phyloP scores from a whole-genome alignment of 2,329 filamentous ascomycete genomes.

The Verticillium zaregamsianum region DNA sequence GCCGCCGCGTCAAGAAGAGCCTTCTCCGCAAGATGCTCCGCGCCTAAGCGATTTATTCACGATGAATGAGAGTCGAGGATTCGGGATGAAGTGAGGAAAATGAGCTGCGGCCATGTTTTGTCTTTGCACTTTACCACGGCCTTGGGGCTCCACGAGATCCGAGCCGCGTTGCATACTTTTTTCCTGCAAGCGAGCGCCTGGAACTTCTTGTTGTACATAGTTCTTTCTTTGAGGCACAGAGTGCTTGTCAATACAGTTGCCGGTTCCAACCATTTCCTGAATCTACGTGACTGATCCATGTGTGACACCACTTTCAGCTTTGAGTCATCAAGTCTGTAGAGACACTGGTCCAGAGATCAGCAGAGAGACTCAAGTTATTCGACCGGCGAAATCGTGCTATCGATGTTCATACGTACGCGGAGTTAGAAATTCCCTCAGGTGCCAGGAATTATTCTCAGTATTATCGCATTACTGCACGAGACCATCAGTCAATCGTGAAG shows the following conservation, averaged over 20 bases:
- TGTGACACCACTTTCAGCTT: too few species aligned
- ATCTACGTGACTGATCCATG: too few species aligned
- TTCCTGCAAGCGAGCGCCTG: neutral
- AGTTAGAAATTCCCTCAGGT: too few species aligned
- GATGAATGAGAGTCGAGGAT: neutral
- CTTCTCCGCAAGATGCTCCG: neutral
- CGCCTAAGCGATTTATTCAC: neutral
- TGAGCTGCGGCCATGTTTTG: neutral
- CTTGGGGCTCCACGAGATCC: neutral
- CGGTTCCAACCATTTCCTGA: neutral
- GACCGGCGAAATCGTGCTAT: too few species aligned
- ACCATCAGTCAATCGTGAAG: neutral
- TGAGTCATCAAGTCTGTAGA: too few species aligned
- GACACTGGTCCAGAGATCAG: too few species aligned
- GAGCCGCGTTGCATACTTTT: neutral
- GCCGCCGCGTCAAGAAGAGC: conserved; percentile 4
- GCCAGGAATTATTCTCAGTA: too few species aligned
- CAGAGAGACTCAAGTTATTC: too few species aligned
- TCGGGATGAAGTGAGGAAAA: neutral
- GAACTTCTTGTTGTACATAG: neutral
- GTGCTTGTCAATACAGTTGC: conserved; percentile 1
- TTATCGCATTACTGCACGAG: too few species aligned
- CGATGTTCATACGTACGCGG: too few species aligned
- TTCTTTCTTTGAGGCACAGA: neutral
- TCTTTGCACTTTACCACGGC: too few species aligned